A percentile compares a stretch with the other conserved stretches of the same genome.
These are phyloP conservation scores for Alternaria gaisen DNA, from an alignment of 2,329 filamentous ascomycete genomes.

Conservation along the genomic window DNA sequence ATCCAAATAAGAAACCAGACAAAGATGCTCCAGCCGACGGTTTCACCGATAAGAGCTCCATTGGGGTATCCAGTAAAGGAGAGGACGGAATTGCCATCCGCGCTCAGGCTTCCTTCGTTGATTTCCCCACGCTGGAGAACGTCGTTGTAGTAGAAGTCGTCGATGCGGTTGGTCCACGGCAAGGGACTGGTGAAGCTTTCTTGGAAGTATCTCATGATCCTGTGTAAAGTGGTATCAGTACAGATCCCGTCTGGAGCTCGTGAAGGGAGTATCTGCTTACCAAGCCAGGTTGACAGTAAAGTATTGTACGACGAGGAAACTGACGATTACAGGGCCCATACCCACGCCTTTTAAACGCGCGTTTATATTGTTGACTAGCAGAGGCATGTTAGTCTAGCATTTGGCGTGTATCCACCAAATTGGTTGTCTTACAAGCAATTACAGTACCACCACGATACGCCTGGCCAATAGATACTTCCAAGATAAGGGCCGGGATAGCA, in stretches of 20 bases:
- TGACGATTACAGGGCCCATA: conserved; percentile 62
- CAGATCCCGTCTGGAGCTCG: background rate
- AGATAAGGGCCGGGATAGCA: conserved; percentile 64
- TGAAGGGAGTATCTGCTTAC: background rate
- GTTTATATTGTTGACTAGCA: conserved; percentile 57
- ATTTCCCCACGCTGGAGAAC: conserved; percentile 60
- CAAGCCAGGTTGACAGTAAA: conserved; percentile 66
- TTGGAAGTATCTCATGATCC: conserved; percentile 67
- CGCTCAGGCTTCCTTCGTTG: conserved; percentile 47
- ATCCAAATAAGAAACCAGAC: conserved; percentile 69
- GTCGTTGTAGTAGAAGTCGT: conserved; percentile 62
- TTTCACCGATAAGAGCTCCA: conserved; percentile 62
- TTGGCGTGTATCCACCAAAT: background rate
- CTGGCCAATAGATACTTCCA: conserved; percentile 63
- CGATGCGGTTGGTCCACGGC: conserved; percentile 61
- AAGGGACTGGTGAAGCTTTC: conserved; percentile 64
- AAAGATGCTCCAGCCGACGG: conserved; percentile 66
- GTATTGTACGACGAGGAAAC: conserved; percentile 63
- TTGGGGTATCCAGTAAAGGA: conserved; percentile 60
- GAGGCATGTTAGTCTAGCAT: background rate
- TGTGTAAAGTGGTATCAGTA: background rate
- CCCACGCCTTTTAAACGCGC: conserved; percentile 64
- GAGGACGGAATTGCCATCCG: conserved; percentile 51
- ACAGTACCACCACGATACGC: conserved; percentile 65
- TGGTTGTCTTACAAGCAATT: conserved; percentile 54